Evolutionary conservation across 2,329 filamentous ascomycete genomes (phyloP).

Genomic region (Aspergillus novoparasiticus): DNA sequence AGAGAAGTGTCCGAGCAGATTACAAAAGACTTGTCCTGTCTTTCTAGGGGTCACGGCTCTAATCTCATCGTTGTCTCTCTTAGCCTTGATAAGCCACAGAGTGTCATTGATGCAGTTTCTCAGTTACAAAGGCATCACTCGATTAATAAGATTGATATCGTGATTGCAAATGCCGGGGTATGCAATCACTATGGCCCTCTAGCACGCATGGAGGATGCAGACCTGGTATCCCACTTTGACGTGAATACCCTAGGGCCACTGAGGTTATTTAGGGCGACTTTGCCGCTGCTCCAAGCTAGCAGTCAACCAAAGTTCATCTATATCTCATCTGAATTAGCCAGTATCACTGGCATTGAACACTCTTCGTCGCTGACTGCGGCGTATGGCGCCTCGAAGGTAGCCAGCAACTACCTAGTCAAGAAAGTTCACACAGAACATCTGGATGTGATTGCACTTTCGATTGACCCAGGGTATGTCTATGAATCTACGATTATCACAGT

Average conservation of each 20-base stretch:
- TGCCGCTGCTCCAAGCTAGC: constrained; percentile 35
- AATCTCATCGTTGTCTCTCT: constrained; percentile 7
- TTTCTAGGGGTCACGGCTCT: constrained; percentile 1
- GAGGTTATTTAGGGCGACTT: constrained; percentile 37
- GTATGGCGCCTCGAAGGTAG: constrained; percentile 29
- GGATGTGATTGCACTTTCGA: constrained; percentile 26
- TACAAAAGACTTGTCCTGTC: not conserved
- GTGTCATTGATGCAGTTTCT: not conserved
- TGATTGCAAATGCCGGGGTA: constrained; percentile 52
- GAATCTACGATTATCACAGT: no score
- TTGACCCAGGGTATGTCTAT: constrained; percentile 40
- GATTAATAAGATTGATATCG: constrained; percentile 13
- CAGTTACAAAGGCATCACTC: constrained; percentile 9
- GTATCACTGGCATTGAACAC: constrained; percentile 34
- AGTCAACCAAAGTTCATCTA: constrained; percentile 35
- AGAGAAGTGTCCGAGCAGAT: not conserved
- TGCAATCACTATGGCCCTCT: constrained; percentile 35
- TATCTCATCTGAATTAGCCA: constrained; percentile 41
- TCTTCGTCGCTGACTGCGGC: constrained; percentile 16
- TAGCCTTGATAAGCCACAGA: not conserved
- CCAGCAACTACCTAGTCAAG: constrained; percentile 23
- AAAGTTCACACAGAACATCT: constrained; percentile 27
- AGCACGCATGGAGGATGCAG: constrained; percentile 35
- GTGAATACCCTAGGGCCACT: constrained; percentile 44
- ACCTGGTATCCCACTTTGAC: constrained; percentile 43